Base-by-base conservation (phyloP, 2,329 filamentous ascomycete genomes). In the Fusarium cicatricum region DNA sequence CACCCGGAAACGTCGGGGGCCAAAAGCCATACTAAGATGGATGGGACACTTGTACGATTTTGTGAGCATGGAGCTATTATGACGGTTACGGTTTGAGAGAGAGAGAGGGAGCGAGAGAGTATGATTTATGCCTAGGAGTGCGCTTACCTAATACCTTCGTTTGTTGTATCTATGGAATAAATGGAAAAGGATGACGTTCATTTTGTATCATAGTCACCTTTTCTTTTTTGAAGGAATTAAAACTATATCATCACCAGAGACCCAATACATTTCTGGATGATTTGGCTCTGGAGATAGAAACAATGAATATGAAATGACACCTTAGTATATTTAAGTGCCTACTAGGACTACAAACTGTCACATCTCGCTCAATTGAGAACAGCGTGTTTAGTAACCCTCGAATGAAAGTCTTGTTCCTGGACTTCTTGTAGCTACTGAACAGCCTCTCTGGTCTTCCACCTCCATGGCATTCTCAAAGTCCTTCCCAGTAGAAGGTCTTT, bases 1-100 rank as follows among this genome's bases (percentile, higher is more conserved):
- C 67, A 3, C 62, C 73, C 0, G 73, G 73, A 5, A 75, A 75
- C 47, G 46, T 62, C n/a, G 58, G 55, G 28, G 72, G 72, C 8
- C 34, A 70, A 48, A 72, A 60, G 51, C 62, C 71, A 4, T 72
- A 72, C 43, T 72, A 51, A 41, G n/a, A 5, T 3, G 19, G 8
- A 2, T 48, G 23, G 37, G 14, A 31, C 23, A 31, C 23, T 31
- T 38, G 45, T 14, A 56, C 29, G 16, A 31, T 11, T 3, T 12
- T n/a, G 10, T 12, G 34, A 29, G 31, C 4, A 32, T 32, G 29
- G 5, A 12, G 29, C 5, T 3, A n/a, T n/a, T 14, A 32, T n/a
- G 23, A 26, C 23, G 9, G 23, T 8, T 10, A 26, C n/a, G n/a
- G n/a, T n/a, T n/a, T n/a, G n/a, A n/a, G n/a, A n/a, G n/a, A n/a